phyloP scores from a whole-genome alignment of 2,329 filamentous ascomycete species.

The Gliomastix tumulicola region DNA sequence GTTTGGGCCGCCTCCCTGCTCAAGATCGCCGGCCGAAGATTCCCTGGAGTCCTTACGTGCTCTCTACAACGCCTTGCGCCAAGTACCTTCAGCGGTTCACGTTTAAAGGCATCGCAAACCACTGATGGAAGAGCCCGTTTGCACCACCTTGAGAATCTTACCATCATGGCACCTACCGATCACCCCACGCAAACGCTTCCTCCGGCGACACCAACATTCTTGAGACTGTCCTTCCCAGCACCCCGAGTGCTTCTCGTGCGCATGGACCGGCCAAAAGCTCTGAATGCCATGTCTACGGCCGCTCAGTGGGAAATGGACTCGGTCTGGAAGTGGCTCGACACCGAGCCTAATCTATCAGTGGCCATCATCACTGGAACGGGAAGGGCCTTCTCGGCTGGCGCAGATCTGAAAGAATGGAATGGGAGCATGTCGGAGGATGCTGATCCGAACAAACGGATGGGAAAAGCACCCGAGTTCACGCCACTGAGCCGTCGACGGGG shows the following conservation, averaged over 20 bases:
- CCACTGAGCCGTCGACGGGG: constrained; percentile 37
- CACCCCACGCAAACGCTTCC: constrained; percentile 2
- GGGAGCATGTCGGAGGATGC: constrained; percentile 11
- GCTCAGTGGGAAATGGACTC: constrained; percentile 37
- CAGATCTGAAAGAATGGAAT: constrained; percentile 44
- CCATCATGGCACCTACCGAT: too few relatives aligned
- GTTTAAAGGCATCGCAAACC: too few relatives aligned
- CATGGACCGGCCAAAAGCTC: constrained; percentile 38
- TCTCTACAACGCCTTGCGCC: too few relatives aligned
- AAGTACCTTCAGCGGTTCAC: too few relatives aligned
- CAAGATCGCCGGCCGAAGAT: too few relatives aligned
- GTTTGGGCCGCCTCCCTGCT: too few relatives aligned
- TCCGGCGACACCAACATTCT: constrained; percentile 5
- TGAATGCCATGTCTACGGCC: constrained; percentile 34
- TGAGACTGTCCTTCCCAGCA: constrained; percentile 32
- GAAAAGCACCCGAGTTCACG: constrained; percentile 28
- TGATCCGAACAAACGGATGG: constrained; percentile 8
- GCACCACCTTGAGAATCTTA: too few relatives aligned
- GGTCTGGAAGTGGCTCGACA: constrained; percentile 43
- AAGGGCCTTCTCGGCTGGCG: constrained; percentile 42
- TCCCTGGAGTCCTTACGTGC: too few relatives aligned
- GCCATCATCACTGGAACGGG: constrained; percentile 41
- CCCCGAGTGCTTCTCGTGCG: constrained; percentile 42
- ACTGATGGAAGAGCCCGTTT: too few relatives aligned
- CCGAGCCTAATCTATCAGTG: constrained; percentile 34